Evolutionary conservation across 257 asterid genomes (phyloP).

Genomic region (Ocimum tenuiflorum): DNA sequence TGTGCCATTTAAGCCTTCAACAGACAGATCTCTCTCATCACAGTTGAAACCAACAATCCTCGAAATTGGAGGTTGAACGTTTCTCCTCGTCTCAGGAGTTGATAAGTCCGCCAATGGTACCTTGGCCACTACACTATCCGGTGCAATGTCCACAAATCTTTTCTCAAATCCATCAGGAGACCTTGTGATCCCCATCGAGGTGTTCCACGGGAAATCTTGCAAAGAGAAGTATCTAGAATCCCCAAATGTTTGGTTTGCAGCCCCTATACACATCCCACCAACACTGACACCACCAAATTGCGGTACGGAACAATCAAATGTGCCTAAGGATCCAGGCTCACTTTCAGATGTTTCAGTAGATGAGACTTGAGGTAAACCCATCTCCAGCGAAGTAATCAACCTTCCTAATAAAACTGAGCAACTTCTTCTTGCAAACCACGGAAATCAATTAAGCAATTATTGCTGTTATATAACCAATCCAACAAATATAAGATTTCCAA

Average conservation of each 20-base stretch:
- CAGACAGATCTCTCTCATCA: constrained; percentile 16
- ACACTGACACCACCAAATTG: constrained; percentile 24
- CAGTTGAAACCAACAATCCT: constrained; percentile 59
- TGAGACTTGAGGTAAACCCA: constrained; percentile 69
- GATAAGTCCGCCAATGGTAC: constrained; percentile 19
- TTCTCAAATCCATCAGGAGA: constrained; percentile 25
- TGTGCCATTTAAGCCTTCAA: constrained; percentile 24
- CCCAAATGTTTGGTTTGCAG: constrained; percentile 18
- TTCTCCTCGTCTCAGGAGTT: constrained; percentile 24
- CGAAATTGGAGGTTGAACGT: constrained; percentile 40
- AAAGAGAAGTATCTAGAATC: constrained; percentile 34
- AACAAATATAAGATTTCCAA: neutral
- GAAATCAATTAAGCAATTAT: neutral
- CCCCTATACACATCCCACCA: constrained; percentile 30
- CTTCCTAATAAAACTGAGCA: neutral
- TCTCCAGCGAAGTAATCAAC: constrained; percentile 13
- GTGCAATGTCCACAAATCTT: constrained; percentile 21
- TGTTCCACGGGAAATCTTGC: constrained; percentile 34
- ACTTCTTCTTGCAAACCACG: neutral
- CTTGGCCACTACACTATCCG: constrained; percentile 19
- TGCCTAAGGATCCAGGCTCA: constrained; percentile 25
- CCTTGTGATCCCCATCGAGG: constrained; percentile 28
- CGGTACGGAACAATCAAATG: constrained; percentile 26
- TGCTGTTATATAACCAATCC: neutral
- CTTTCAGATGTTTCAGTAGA: constrained; percentile 38